phyloP scores from a whole-genome alignment of 2,329 filamentous ascomycete genomes.

The Didymella segeticola region DNA sequence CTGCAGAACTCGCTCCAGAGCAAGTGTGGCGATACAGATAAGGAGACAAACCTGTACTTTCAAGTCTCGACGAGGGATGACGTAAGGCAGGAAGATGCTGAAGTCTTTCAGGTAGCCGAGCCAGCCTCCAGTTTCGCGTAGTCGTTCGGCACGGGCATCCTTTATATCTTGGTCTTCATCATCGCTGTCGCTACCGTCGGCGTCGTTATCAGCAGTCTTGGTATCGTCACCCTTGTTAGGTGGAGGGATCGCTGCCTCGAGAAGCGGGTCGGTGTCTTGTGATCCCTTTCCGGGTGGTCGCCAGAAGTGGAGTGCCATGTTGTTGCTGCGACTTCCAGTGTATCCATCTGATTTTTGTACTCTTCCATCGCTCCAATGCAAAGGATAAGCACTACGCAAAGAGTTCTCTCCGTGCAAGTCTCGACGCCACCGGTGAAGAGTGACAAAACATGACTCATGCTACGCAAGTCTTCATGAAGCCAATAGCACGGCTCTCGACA shows the following conservation, averaged over 20 bases:
- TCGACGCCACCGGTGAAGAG: neutral
- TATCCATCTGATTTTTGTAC: neutral
- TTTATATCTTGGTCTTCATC: constrained; percentile 37
- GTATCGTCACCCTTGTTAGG: neutral
- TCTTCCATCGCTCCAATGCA: neutral
- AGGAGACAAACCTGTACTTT: constrained; percentile 70
- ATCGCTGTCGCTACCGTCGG: constrained; percentile 1
- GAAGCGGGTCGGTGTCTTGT: constrained; percentile 18
- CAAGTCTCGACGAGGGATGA: constrained; percentile 73
- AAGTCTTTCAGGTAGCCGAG: constrained; percentile 77
- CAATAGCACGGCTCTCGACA: too few species aligned
- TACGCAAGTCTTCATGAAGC: too few species aligned
- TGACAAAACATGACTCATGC: constrained; percentile 1
- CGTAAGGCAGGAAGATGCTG: constrained; percentile 73
- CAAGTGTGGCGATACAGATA: constrained; percentile 69
- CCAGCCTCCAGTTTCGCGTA: constrained; percentile 76
- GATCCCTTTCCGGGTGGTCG: constrained; percentile 11
- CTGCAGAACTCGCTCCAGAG: constrained; percentile 73
- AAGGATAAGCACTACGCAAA: neutral
- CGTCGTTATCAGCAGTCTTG: neutral
- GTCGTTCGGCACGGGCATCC: constrained; percentile 59
- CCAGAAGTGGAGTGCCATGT: constrained; percentile 15
- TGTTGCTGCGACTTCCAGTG: neutral
- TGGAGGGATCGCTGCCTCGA: constrained; percentile 15
- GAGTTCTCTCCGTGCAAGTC: neutral